Percentiles rank a stretch among this genome's conserved stretches.
Conservation (phyloP, 2,329 filamentous ascomycete species). For the Fusarium sp. region DNA sequence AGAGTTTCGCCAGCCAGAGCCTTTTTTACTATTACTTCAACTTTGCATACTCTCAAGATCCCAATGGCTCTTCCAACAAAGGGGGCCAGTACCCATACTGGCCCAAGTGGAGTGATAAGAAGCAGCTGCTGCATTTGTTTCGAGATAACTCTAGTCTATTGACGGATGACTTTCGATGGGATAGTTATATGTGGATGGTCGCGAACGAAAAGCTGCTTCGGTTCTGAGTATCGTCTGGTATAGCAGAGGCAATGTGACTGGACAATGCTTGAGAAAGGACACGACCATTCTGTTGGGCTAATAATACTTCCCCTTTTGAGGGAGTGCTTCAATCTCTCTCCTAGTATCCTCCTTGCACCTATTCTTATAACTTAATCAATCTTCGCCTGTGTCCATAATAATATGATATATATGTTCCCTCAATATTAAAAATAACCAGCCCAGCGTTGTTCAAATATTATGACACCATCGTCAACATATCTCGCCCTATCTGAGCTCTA, state of each 20-base stretch:
- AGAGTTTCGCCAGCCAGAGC: neutral
- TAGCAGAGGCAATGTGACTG: neutral
- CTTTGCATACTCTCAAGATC: neutral
- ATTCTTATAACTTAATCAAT: neutral
- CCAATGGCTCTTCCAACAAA: neutral
- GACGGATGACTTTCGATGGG: neutral
- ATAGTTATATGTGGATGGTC: neutral
- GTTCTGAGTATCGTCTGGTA: neutral
- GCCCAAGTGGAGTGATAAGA: neutral
- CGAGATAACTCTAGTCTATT: neutral
- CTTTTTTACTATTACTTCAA: neutral
- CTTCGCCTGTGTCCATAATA: neutral
- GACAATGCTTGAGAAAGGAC: neutral
- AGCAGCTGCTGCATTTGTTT: neutral
- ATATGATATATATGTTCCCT: neutral
- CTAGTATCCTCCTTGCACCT: neutral
- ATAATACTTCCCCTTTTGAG: too few relatives aligned
- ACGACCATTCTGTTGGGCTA: neutral
- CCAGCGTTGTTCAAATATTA: neutral
- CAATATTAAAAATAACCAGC: neutral
- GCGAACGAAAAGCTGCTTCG: neutral
- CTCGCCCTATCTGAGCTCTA: constrained; percentile 4
- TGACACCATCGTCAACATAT: neutral
- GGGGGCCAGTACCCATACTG: neutral
- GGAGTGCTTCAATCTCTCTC: too few relatives aligned